Evolutionary conservation across 2,329 filamentous ascomycete species (phyloP).

Genomic region (Blastomyces percursus): DNA sequence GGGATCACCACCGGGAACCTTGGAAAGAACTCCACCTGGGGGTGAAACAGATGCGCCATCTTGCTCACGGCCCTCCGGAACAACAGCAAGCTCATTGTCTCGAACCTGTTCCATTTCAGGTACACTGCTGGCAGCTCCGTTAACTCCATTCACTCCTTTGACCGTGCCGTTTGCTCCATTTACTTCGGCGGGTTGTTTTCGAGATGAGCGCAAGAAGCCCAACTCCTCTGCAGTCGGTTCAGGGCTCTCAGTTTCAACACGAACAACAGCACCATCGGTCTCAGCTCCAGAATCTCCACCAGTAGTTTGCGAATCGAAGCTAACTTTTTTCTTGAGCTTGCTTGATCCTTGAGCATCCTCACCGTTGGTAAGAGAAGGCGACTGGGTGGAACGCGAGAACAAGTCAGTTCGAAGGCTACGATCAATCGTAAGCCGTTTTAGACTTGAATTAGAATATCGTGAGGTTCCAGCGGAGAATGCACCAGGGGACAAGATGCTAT

Average conservation of each 20-base stretch:
- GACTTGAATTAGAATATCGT: constrained; percentile 55
- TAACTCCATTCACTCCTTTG: constrained; percentile 23
- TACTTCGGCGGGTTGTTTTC: constrained; percentile 37
- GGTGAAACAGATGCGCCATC: constrained; percentile 42
- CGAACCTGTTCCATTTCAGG: constrained; percentile 62
- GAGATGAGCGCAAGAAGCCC: constrained; percentile 48
- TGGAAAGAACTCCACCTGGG: constrained; percentile 22
- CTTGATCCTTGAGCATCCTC: constrained; percentile 30
- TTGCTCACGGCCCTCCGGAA: constrained; percentile 49
- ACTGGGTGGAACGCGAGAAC: constrained; percentile 37
- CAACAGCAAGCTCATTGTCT: constrained; percentile 65
- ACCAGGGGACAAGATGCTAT: constrained; percentile 75
- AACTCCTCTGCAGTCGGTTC: constrained; percentile 49
- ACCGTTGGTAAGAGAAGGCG: constrained; percentile 29
- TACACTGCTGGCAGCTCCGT: constrained; percentile 17
- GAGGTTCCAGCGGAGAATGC: constrained; percentile 64
- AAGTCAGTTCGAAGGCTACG: constrained; percentile 62
- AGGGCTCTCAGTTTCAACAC: constrained; percentile 39
- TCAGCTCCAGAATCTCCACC: constrained; percentile 28
- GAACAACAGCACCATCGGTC: constrained; percentile 43
- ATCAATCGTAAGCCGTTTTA: constrained; percentile 91
- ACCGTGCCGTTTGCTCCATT: constrained; percentile 20
- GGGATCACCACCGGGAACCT: constrained; percentile 34
- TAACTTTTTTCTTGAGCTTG: constrained; percentile 64
- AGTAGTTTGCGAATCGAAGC: constrained; percentile 63